Base-by-base conservation (phyloP, 257 asterid species). In the Echium plantagineum region DNA sequence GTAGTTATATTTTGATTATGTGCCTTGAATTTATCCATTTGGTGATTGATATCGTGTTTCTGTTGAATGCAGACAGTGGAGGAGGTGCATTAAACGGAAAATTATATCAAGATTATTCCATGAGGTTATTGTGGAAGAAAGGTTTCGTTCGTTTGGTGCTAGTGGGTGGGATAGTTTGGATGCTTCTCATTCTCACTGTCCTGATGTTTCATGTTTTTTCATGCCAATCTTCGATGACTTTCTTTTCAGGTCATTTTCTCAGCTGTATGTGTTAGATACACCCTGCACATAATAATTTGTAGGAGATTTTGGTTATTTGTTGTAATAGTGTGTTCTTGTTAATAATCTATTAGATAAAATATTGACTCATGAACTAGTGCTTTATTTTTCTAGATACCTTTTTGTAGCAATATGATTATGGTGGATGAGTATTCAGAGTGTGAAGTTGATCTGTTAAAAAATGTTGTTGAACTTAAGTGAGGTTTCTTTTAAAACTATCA, bases 151-250 rank as follows among this genome's bases (percentile, higher is more conserved):
- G 82, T 9, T 60, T 73, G 64, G 72, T 74, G 38, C 66, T 79
- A 22, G 76, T 74, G 61, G 76, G 55, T 9, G 85, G 82, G 20
- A 76, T 79, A 69, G 53, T 76, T n/a, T 76, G 82, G 82, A 75
- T 72, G 71, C 16, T 76, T 26, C 75, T 74, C 24, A 76, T 79
- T 62, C 74, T 71, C 22, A 35, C 64, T 21, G 80, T 71, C 22
- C 69, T 76, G 57, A 58, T 74, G 47, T 79, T 76, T 63, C 85
- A 76, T 56, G 60, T 72, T 12, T 79, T 82, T 82, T 62, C 85
- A 61, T 79, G 85, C 68, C 82, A 79, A 56, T 76, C 82, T 9
- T 71, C 78, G 21, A 57, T 76, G 31, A 62, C 65, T 66, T 78
- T 79, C 70, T 73, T 79, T 69, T 71, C 80, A 68, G 82, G 82